phyloP scores from a whole-genome alignment of 495 filamentous ascomycete species.

The Geopyxis carbonaria region DNA sequence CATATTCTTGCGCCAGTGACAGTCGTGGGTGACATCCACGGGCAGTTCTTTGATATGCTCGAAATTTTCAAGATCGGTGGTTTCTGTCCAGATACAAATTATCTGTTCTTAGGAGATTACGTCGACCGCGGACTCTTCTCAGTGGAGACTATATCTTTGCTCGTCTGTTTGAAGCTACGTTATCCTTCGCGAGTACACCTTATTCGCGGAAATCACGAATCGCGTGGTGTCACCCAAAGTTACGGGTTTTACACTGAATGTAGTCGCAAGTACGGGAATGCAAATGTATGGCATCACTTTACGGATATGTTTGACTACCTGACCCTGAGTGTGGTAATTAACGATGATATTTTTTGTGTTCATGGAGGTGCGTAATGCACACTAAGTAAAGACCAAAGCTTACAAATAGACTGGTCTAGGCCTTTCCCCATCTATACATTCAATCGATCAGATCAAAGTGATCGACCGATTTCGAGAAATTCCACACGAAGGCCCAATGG shows the following conservation, averaged over 20 bases:
- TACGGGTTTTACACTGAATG: slow-evolving; percentile 99
- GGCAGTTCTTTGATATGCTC: slow-evolving; percentile 95
- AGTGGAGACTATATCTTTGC: slow-evolving; percentile 89
- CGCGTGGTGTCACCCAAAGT: slow-evolving; percentile 89
- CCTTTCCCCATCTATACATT: slow-evolving; percentile 88
- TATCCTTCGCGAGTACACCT: slow-evolving; percentile 84
- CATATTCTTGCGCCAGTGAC: slow-evolving; percentile 92
- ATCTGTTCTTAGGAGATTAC: slow-evolving; percentile 94
- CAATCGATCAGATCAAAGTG: slow-evolving; percentile 97
- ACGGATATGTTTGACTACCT: slow-evolving; percentile 99
- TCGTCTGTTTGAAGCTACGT: slow-evolving; percentile 84
- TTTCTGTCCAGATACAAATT: slow-evolving; percentile 92
- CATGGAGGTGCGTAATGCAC: slow-evolving; percentile 46
- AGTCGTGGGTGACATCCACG: slow-evolving; percentile 97
- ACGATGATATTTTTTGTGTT: slow-evolving; percentile 96
- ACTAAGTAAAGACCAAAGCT: not conserved
- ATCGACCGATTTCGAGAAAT: slow-evolving; percentile 98
- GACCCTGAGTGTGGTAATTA: slow-evolving; percentile 89
- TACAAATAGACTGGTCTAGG: slow-evolving; percentile 28
- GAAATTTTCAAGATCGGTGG: slow-evolving; percentile 98
- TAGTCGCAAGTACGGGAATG: slow-evolving; percentile 90
- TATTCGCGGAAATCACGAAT: slow-evolving; percentile 94
- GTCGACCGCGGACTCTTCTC: slow-evolving; percentile 94
- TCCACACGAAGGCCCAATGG: slow-evolving; percentile 96
- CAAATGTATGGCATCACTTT: slow-evolving; percentile 98